Evolutionary conservation across 768 basidiomycete genomes (phyloP).

Genomic region (Boletus insuetus): DNA sequence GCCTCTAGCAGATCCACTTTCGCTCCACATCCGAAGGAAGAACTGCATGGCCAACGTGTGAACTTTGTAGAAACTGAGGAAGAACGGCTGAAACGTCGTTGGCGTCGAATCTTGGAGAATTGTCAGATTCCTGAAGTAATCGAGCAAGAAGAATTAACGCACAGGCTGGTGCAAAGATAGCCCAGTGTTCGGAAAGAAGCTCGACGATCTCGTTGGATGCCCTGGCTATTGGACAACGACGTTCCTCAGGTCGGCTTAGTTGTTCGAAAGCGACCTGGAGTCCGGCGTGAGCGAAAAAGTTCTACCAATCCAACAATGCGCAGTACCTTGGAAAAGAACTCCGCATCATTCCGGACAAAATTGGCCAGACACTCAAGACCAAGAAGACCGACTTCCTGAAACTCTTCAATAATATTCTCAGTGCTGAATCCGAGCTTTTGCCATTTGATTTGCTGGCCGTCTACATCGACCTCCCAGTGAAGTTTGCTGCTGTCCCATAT

Average conservation of each 20-base stretch:
- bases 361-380: slow-evolving; percentile 81
- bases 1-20: slow-evolving; percentile 70
- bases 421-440: slow-evolving; percentile 72
- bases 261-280: slow-evolving; percentile 77
- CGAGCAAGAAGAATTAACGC: slow-evolving; percentile 25
- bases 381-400: slow-evolving; percentile 72
- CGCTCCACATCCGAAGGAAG: slow-evolving; percentile 92
- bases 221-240: slow-evolving; percentile 78
- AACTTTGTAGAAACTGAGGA: slow-evolving; percentile 79
- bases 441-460: slow-evolving; percentile 63
- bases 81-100: slow-evolving; percentile 81
- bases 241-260: slow-evolving; percentile 64
- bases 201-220: slow-evolving; percentile 87
- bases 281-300: slow-evolving; percentile 5
- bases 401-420: slow-evolving; percentile 75
- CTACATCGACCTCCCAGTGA: slow-evolving; percentile 47
- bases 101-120: slow-evolving; percentile 60
- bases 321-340: slow-evolving; percentile 69
- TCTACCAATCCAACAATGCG: neutral
- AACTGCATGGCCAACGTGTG: slow-evolving; percentile 81
- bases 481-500: slow-evolving; percentile 70
- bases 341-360: slow-evolving; percentile 67
- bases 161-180: slow-evolving; percentile 85
- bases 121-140: slow-evolving; percentile 1
- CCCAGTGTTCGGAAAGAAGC: slow-evolving; percentile 81